Evolutionary conservation across 106 monocot genomes (phyloP).

Genomic region (Dioscorea alata): DNA sequence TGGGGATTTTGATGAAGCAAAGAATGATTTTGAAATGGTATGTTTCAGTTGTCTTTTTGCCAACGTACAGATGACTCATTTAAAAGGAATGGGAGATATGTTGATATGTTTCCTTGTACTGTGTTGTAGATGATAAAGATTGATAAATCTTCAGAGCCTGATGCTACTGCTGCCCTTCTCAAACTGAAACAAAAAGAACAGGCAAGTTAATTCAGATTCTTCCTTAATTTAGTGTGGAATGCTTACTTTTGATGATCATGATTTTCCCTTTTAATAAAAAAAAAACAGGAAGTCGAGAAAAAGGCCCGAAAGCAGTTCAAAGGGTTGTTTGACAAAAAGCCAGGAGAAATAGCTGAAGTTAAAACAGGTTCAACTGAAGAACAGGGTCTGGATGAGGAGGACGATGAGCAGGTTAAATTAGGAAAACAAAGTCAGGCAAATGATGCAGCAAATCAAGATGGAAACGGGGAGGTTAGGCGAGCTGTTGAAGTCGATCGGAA

Average conservation of each 20-base stretch:
- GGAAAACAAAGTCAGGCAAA: not conserved
- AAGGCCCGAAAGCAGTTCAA: slow-evolving; percentile 81
- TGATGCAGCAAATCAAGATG: not conserved
- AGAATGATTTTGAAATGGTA: slow-evolving; percentile 79
- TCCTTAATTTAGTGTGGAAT: no score
- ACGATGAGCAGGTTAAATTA: slow-evolving; percentile 1
- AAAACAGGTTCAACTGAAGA: slow-evolving; percentile 22
- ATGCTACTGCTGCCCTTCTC: slow-evolving; percentile 78
- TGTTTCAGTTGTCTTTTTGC: not conserved
- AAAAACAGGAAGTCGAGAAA: slow-evolving; percentile 61
- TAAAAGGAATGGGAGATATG: not conserved
- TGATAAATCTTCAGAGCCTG: slow-evolving; percentile 90
- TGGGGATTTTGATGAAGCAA: slow-evolving; percentile 91
- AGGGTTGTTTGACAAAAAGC: slow-evolving; percentile 94
- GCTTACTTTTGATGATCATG: no score
- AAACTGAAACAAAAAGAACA: slow-evolving; percentile 82
- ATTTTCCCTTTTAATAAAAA: no score
- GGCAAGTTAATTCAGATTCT: slow-evolving; percentile 21
- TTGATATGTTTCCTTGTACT: not conserved
- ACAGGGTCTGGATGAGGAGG: not conserved
- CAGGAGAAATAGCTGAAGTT: slow-evolving; percentile 80
- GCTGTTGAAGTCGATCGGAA: slow-evolving; percentile 18
- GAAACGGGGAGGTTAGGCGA: not conserved
- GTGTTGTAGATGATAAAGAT: slow-evolving; percentile 64
- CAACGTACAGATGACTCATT: not conserved